Evolutionary conservation across 176 grass and related monocot genomes (phyloP).

Genomic region (Cymbopogon citratus): DNA sequence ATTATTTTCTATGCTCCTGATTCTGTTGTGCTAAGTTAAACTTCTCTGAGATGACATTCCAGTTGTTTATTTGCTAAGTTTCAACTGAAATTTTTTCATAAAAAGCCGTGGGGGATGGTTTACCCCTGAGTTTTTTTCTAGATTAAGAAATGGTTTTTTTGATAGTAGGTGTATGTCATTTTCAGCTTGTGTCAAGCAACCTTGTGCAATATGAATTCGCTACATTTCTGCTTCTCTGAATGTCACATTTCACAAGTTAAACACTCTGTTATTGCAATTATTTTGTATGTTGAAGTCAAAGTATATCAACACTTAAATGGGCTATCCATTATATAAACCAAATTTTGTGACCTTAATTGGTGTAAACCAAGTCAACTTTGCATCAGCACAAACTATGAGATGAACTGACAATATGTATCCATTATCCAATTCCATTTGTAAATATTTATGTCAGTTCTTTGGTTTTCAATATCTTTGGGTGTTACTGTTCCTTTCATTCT

Average conservation of each 20-base stretch:
- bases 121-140: background rate
- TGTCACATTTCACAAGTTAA: background rate
- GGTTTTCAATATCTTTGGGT: background rate
- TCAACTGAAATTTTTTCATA: background rate
- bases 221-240: background rate
- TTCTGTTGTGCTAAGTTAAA: background rate
- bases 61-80: background rate
- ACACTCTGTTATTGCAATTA: background rate
- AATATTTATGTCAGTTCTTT: background rate
- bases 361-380: background rate
- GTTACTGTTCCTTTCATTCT: background rate
- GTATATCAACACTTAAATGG: background rate
- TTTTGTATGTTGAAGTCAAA: constrained; percentile 3
- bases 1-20: background rate
- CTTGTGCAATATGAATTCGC: background rate
- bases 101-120: background rate
- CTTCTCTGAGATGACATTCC: background rate
- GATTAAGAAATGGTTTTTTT: background rate
- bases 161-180: background rate
- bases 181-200: background rate
- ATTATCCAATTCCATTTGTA: background rate
- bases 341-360: background rate
- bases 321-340: background rate
- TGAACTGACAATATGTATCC: background rate
- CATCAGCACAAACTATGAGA: background rate